A percentile compares a stretch with the other conserved stretches of the same genome.
Conservation (phyloP, 179 eudicot genomes). For the Gypsophila paniculata region DNA sequence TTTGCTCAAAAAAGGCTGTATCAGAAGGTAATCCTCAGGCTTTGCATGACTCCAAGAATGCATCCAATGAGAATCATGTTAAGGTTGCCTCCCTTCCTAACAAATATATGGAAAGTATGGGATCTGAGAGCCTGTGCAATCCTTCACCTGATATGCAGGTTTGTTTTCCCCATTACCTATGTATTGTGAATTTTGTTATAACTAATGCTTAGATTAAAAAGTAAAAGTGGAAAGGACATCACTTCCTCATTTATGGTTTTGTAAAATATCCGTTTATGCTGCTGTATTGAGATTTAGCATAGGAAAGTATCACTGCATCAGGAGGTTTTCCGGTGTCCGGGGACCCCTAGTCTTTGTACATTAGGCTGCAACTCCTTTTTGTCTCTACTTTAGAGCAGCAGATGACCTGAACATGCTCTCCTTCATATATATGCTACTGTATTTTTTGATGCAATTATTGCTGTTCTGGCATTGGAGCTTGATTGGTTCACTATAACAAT, state of each 20-base stretch:
- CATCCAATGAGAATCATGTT: conserved; percentile 28
- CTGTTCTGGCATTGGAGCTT: not conserved
- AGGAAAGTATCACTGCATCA: not conserved
- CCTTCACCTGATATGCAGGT: conserved; percentile 48
- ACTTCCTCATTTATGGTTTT: not conserved
- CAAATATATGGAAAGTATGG: conserved; percentile 30
- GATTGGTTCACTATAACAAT: not conserved
- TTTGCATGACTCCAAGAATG: conserved; percentile 24
- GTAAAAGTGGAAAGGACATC: not conserved
- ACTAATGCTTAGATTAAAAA: not conserved
- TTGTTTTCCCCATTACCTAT: conserved; percentile 16
- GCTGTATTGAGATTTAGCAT: not conserved
- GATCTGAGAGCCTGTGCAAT: conserved; percentile 31
- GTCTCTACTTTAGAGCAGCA: not conserved
- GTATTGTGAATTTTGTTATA: conserved; percentile 2
- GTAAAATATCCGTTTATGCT: not conserved
- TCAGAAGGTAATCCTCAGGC: conserved; percentile 28
- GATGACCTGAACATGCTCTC: not conserved
- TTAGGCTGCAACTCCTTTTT: too few relatives aligned
- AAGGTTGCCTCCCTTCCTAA: conserved; percentile 29
- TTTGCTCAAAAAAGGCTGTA: conserved; percentile 31
- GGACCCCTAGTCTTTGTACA: too few relatives aligned
- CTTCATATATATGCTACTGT: not conserved
- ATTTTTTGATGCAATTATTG: not conserved
- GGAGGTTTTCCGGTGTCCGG: not conserved